These are phyloP conservation scores for Carex littledalei DNA, from an alignment of 176 grass and related monocot genomes.

Conservation along the genomic window DNA sequence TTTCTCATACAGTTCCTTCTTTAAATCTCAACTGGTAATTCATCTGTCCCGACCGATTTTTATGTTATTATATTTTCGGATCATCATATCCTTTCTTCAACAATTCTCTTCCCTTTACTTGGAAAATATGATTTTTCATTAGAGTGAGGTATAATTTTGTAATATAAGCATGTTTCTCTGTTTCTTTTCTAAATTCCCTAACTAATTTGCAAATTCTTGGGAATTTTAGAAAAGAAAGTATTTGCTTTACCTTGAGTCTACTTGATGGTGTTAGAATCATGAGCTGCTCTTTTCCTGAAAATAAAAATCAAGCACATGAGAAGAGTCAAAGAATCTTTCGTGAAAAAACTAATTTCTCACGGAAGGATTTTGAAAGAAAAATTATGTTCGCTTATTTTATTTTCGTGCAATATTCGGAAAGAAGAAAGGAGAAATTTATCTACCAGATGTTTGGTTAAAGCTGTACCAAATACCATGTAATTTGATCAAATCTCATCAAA, in stretches of 20 bases:
- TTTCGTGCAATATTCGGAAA: neutral
- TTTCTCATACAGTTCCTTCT: neutral
- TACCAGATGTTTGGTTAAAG: neutral
- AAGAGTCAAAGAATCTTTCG: neutral
- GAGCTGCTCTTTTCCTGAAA: slow-evolving; percentile 39
- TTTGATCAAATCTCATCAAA: neutral
- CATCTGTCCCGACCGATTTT: neutral
- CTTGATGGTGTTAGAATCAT: slow-evolving; percentile 34
- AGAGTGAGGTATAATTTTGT: neutral
- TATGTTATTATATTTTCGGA: neutral
- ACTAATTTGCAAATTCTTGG: neutral
- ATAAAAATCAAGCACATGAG: slow-evolving; percentile 3
- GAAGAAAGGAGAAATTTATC: neutral
- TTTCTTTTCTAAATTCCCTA: neutral
- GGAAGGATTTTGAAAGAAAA: neutral
- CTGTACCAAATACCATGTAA: neutral
- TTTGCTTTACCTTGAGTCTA: slow-evolving; percentile 26
- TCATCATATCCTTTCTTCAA: neutral
- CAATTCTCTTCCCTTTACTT: neutral
- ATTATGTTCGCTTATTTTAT: neutral
- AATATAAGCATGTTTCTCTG: neutral
- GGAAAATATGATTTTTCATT: neutral
- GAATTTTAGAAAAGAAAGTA: neutral
- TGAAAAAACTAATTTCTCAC: neutral
- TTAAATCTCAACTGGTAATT: too few relatives aligned